Evolutionary conservation across 2,329 filamentous ascomycete species (phyloP), one percentile per base, ranked within the genome.

Genomic region (Aspergillus fischeri): DNA sequence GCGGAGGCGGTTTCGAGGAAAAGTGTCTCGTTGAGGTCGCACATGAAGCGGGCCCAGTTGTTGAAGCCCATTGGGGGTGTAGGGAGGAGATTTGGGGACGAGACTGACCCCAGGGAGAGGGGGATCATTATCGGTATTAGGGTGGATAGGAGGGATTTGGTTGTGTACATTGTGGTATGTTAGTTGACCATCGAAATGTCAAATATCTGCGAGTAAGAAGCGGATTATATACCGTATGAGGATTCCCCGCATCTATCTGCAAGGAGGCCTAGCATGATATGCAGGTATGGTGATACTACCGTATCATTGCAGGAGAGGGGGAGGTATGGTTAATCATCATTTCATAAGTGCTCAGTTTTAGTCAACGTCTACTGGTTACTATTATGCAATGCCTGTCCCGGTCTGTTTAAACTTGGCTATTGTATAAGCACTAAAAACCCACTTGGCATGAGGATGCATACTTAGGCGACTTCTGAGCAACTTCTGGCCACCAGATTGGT

Each of bases 51-150:
- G 1, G 78, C 71, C 80, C 80, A 82, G 60, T 78, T 79, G 65
- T 81, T 81, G 71, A 80, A 82, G 25, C 78, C 80, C 80, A 82
- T 82, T 9, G 80, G 79, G 1, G 80, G 78, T 3, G 70, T 68
- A 25, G 73, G 64, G 28, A 75, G 67, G 9, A 76, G 57, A 17
- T 32, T 54, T 5, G 63, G 59, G 21, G 60, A 58, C 17, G 59
- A 56, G 5, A 64, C 51, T 20, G 65, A 67, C 27, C 67, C 65
- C n/a, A 57, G 54, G 10, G 57, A 54, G 10, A 56, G 54, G 8
- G 32, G 32, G 11, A 35, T 6, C 11, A 35, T 17, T 35, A 35
- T 35, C 11, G 64, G 38, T 14, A 62, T 20, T 25, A 59, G 59
- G 21, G 60, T 8, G 3, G n/a, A n/a, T 4, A 44, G n/a, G n/a